Base-by-base conservation (phyloP, 768 basidiomycete genomes). In the Suillus fuscotomentosus region DNA sequence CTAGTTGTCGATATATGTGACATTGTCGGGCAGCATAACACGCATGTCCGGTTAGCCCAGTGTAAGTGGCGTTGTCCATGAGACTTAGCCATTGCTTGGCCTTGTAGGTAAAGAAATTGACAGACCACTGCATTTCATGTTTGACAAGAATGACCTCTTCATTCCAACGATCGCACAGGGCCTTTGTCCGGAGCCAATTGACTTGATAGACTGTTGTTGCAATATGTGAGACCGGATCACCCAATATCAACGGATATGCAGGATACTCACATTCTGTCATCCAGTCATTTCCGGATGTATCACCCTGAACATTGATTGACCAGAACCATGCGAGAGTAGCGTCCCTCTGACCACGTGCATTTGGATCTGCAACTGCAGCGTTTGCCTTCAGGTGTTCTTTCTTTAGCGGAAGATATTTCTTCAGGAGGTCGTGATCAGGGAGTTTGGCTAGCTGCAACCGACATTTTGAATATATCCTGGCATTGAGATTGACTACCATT, bases 181-280 rank as follows among this genome's bases (percentile, higher is more conserved):
- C 54, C 24, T 66, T 66, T 42, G 63, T 56, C 27, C 10, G 14
- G 63, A 66, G 57, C 65, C 56, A 66, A 60, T 66, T 42, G 1
- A 45, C 62, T n/a, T 14, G 1, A 43, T 64, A 66, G n/a, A 63
- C 56, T 66, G 34, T 36, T 17, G 13, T 36, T 36, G 36, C 36
- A 20, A 31, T 22, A 61, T 47, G 45, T 47, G n/a, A 47, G 45
- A 39, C 31, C 11, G 24, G 27, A 62, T 15, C 8, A 10, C 15
- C 9, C 9, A 9, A 47, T 47, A 41, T 20, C 11, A 20, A n/a
- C 6, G 9, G n/a, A 22, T 48, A 3, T 43, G 42, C 14, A 20
- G 17, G 42, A 8, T 43, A 43, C 42, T 43, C 56, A 63, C 61
- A 62, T 66, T 66, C 47, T 10, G 41, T 50, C 65, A 66, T 66